Evolutionary conservation across 306 rosid species (phyloP).

Genomic region (Quercus glauca): DNA sequence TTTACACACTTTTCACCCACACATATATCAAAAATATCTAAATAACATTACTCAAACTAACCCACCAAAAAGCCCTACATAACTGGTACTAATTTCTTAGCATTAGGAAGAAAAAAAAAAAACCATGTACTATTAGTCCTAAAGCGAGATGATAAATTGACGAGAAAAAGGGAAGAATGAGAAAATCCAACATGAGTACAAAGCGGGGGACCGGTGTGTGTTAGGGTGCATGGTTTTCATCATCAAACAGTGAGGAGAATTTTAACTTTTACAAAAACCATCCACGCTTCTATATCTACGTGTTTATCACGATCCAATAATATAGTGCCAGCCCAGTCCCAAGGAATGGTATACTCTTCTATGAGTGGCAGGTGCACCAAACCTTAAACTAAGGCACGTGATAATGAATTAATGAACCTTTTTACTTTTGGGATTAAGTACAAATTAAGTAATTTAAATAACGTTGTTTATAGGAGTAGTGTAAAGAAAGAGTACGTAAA

Average conservation of each 20-base stretch:
- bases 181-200: not conserved
- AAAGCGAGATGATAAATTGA: not conserved
- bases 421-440: not conserved
- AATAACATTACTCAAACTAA: too few relatives aligned
- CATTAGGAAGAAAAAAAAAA: not conserved
- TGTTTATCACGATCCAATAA: not conserved
- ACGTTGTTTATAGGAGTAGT: not conserved
- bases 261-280: not conserved
- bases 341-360: too few relatives aligned
- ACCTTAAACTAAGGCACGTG: not conserved
- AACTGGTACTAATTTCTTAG: too few relatives aligned
- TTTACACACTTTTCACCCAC: too few relatives aligned
- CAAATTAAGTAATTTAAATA: not conserved
- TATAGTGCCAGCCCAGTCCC: not conserved
- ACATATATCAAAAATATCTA: too few relatives aligned
- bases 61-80: too few relatives aligned
- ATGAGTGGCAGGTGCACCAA: not conserved
- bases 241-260: not conserved
- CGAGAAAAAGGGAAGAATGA: not conserved
- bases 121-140: not conserved
- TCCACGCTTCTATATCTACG: not conserved
- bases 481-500: not conserved
- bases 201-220: not conserved
- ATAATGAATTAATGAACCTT: not conserved
- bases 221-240: constrained; percentile 19